A percentile compares a stretch with the other conserved stretches of the same genome.
Conservation (phyloP, 1,284 basidiomycete genomes). For the Pseudomicrostroma phylloplanum region DNA sequence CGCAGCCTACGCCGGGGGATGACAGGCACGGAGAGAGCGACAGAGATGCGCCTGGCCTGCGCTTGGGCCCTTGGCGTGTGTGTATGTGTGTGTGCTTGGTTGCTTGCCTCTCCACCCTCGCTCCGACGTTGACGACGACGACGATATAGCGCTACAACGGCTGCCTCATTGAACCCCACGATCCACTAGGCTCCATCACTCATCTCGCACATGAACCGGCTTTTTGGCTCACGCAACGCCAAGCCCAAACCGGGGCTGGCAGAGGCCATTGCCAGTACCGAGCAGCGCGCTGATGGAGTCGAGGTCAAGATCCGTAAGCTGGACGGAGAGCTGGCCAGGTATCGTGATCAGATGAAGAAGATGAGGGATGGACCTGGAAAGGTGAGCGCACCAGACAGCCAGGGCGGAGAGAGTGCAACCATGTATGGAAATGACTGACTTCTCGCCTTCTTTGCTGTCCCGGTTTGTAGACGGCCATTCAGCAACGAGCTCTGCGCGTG, state of each 20-base stretch:
- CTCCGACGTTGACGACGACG: too few relatives aligned
- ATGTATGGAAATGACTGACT: too few relatives aligned
- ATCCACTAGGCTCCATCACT: too few relatives aligned
- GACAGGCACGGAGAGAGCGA: too few relatives aligned
- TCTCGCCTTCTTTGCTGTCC: background rate
- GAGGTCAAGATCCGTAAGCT: slow-evolving; percentile 97
- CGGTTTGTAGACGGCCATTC: slow-evolving; percentile 68
- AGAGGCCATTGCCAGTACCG: slow-evolving; percentile 90
- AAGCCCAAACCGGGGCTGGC: slow-evolving; percentile 72
- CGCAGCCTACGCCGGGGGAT: too few relatives aligned
- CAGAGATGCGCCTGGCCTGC: too few relatives aligned
- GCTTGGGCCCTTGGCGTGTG: too few relatives aligned
- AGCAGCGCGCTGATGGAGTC: slow-evolving; percentile 76
- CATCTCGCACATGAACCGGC: slow-evolving; percentile 54
- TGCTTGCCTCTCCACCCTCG: too few relatives aligned
- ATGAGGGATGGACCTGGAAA: slow-evolving; percentile 91
- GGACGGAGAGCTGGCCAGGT: slow-evolving; percentile 82
- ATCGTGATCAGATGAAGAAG: slow-evolving; percentile 95
- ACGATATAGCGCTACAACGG: too few relatives aligned
- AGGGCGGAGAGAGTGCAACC: too few relatives aligned
- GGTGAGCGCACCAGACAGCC: slow-evolving; percentile 54
- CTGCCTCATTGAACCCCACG: too few relatives aligned
- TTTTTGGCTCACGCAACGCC: slow-evolving; percentile 52
- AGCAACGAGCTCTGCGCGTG: slow-evolving; percentile 86
- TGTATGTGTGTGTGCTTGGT: too few relatives aligned